Percentiles rank a stretch among this genome's conserved stretches.
Conservation (phyloP, 805 yeast genomes). For the Kodamaea sagamina region DNA sequence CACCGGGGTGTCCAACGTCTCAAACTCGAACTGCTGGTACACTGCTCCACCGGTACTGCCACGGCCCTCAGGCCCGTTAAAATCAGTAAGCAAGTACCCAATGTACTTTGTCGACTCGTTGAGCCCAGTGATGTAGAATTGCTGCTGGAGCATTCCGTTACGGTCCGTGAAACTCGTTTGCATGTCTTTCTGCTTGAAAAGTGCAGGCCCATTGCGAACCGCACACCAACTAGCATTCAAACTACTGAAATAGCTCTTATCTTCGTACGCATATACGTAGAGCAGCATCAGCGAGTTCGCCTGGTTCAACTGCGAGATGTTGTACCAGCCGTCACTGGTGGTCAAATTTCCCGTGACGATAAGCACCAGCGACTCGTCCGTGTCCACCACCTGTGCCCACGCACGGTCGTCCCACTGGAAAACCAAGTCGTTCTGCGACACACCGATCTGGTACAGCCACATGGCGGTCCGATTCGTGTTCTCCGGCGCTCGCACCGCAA, state of each 20-base stretch:
- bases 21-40: constrained; percentile 56
- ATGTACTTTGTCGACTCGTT: constrained; percentile 61
- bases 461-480: constrained; percentile 33
- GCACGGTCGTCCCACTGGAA: constrained; percentile 68
- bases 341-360: constrained; percentile 58
- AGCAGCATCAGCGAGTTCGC: constrained; percentile 38
- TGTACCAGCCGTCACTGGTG: constrained; percentile 1
- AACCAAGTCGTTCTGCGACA: constrained; percentile 60
- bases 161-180: constrained; percentile 44
- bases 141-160: constrained; percentile 55
- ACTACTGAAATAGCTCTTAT: constrained; percentile 34
- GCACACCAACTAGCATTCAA: constrained; percentile 73
- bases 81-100: constrained; percentile 62
- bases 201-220: constrained; percentile 52
- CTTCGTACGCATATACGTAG: constrained; percentile 49
- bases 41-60: constrained; percentile 61
- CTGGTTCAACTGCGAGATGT: constrained; percentile 20
- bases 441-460: constrained; percentile 72
- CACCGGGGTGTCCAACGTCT: constrained; percentile 52
- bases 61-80: constrained; percentile 25
- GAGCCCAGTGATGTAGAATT: constrained; percentile 62
- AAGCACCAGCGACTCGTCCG: constrained; percentile 68
- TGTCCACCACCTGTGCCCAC: constrained; percentile 61
- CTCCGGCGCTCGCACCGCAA: constrained; percentile 44
- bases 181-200: constrained; percentile 23